Conservation (phyloP, 352 stramenopile species). For the Phytopythium chamaehyphon region DNA sequence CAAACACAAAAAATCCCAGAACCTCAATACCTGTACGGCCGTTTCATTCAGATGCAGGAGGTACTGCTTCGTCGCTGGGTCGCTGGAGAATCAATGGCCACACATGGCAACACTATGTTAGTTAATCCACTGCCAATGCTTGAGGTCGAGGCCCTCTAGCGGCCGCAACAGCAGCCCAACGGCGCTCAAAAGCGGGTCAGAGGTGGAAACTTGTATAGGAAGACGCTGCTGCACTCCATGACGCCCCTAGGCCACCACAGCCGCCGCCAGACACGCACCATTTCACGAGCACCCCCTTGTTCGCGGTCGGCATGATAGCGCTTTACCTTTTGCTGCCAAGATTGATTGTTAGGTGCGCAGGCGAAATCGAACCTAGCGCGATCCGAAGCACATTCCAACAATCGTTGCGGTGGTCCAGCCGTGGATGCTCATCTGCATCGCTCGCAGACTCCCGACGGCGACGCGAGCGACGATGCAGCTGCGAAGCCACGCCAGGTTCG, state of each 20-base stretch:
- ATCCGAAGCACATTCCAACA: background rate
- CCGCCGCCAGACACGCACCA: slow-evolving; percentile 29
- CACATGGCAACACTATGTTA: background rate
- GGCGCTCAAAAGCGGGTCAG: too few species aligned
- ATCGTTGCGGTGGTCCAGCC: slow-evolving; percentile 17
- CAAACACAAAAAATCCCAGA: background rate
- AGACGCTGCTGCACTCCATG: background rate
- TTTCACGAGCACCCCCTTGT: slow-evolving; percentile 84
- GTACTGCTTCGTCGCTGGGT: slow-evolving; percentile 85
- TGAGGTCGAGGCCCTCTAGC: background rate
- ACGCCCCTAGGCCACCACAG: background rate
- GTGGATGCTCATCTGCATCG: slow-evolving; percentile 7
- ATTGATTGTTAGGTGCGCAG: background rate
- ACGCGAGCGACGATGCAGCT: slow-evolving; percentile 26
- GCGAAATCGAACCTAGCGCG: slow-evolving; percentile 2
- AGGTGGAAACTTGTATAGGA: too few species aligned
- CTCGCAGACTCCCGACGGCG: too few species aligned
- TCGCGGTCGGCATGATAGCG: slow-evolving; percentile 65
- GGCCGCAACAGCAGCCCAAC: background rate
- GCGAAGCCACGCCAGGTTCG: slow-evolving; percentile 15
- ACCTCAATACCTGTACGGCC: slow-evolving; percentile 57
- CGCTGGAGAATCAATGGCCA: slow-evolving; percentile 26
- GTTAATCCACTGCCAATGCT: background rate
- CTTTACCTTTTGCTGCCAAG: background rate
- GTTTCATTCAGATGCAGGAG: slow-evolving; percentile 80